These are phyloP conservation scores for Cercospora zeina DNA, from an alignment of 2,329 filamentous ascomycete species.

Conservation along the genomic window DNA sequence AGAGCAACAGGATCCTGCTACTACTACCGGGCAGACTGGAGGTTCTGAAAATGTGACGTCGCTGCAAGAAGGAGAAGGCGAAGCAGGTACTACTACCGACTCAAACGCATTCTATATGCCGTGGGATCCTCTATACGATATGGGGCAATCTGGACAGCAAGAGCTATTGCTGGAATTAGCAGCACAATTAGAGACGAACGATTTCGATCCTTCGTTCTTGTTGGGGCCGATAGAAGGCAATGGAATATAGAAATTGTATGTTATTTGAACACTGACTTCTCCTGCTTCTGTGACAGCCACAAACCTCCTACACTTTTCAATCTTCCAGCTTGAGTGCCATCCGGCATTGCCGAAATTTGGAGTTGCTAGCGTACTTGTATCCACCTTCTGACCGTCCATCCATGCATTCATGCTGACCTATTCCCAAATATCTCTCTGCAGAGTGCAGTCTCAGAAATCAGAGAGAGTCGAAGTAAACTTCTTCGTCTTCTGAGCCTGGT, in stretches of 20 bases:
- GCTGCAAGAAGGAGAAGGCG: neutral
- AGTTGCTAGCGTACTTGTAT: too few species aligned
- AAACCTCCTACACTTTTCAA: neutral
- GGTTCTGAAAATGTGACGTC: neutral
- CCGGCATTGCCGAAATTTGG: neutral
- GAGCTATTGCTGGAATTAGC: conserved; percentile 13
- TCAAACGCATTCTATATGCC: conserved; percentile 1
- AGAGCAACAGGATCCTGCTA: neutral
- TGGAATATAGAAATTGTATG: neutral
- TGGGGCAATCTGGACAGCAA: conserved; percentile 12
- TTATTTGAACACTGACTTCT: neutral
- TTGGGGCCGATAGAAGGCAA: conserved; percentile 7
- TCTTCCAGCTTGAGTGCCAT: neutral
- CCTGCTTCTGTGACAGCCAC: neutral
- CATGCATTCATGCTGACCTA: neutral
- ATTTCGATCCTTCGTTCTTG: conserved; percentile 15
- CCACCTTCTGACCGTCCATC: too few species aligned
- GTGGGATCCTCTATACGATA: conserved; percentile 12
- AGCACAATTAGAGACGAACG: conserved; percentile 7
- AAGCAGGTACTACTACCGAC: neutral
- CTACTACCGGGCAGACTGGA: neutral
- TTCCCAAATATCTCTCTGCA: too few species aligned
- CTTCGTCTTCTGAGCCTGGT: too few species aligned
- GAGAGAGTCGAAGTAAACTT: too few species aligned
- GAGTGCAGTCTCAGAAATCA: too few species aligned